phyloP scores from a whole-genome alignment of 1,284 basidiomycete genomes.

The Trichosporon asahii region DNA sequence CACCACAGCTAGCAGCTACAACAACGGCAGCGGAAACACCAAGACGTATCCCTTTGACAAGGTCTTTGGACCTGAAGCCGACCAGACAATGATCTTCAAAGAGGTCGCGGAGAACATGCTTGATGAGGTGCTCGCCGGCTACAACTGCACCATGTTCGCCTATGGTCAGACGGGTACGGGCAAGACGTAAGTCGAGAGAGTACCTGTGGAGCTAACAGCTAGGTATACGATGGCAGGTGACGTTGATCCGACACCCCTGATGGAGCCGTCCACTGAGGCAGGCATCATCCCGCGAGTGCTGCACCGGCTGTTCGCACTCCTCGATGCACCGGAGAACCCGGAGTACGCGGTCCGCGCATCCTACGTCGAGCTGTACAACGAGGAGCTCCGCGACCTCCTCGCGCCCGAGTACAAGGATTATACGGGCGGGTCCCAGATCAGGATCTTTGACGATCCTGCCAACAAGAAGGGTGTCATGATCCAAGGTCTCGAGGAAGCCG shows the following conservation, averaged over 20 bases:
- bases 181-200: slow-evolving; percentile 75
- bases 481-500: slow-evolving; percentile 88
- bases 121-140: slow-evolving; percentile 87
- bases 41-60: slow-evolving; percentile 86
- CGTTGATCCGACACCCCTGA: slow-evolving; percentile 67
- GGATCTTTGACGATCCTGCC: slow-evolving; percentile 87
- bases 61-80: slow-evolving; percentile 95
- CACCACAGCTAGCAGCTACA: slow-evolving; percentile 58
- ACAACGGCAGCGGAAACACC: slow-evolving; percentile 49
- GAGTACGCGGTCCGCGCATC: slow-evolving; percentile 95
- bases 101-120: slow-evolving; percentile 91
- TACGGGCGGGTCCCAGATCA: slow-evolving; percentile 57
- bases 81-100: slow-evolving; percentile 89
- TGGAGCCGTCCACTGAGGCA: slow-evolving; percentile 81
- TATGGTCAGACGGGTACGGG: slow-evolving; percentile 99
- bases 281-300: slow-evolving; percentile 98
- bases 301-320: slow-evolving; percentile 84
- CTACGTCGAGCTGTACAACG: slow-evolving; percentile 98
- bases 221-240: slow-evolving; percentile 97
- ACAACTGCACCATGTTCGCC: slow-evolving; percentile 97
- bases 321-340: slow-evolving; percentile 64
- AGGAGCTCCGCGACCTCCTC: slow-evolving; percentile 93
- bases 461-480: slow-evolving; percentile 81
- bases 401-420: slow-evolving; percentile 67
- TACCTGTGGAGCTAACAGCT: slow-evolving; percentile 9